phyloP scores from a whole-genome alignment of 495 filamentous ascomycete species.

The Aspergillus homomorphus region DNA sequence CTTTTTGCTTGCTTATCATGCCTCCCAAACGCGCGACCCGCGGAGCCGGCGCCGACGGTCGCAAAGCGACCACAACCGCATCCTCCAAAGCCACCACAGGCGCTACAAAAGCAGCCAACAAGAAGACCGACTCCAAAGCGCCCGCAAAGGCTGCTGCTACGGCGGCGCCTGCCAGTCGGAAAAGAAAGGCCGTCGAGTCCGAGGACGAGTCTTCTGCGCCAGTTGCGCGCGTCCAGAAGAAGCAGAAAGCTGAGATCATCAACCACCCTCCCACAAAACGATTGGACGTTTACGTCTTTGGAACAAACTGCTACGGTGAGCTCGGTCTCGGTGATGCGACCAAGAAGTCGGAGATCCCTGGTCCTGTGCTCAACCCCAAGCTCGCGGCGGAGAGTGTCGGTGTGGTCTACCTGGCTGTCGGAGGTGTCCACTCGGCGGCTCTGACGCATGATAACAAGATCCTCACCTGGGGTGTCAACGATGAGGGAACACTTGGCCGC shows the following conservation, averaged over 20 bases:
- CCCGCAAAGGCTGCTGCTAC: background rate
- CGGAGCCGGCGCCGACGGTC: background rate
- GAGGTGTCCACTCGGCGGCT: conserved; percentile 64
- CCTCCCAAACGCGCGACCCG: conserved; percentile 5
- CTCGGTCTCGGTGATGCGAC: conserved; percentile 50
- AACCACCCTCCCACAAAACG: conserved; percentile 34
- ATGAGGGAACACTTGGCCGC: conserved; percentile 63
- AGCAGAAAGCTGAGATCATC: conserved; percentile 22
- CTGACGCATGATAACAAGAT: conserved; percentile 64
- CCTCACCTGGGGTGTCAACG: conserved; percentile 71
- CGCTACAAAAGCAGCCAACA: background rate
- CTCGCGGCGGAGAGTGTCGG: conserved; percentile 45
- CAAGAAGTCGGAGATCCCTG: conserved; percentile 45
- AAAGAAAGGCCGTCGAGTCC: conserved; percentile 1
- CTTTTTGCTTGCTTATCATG: background rate
- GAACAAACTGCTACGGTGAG: conserved; percentile 46
- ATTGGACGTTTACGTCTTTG: conserved; percentile 52
- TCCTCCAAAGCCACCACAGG: background rate
- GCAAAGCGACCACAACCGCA: background rate
- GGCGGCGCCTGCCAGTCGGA: background rate
- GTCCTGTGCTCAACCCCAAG: conserved; percentile 48
- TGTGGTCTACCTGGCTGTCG: conserved; percentile 59
- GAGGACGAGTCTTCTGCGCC: background rate
- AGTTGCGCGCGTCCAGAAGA: background rate
- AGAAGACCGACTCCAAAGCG: conserved; percentile 5